A percentile compares a stretch with the other conserved stretches of the same genome.
Evolutionary conservation across 192 early-diverging fungal species (phyloP).

Genomic region (Backusella westeae): DNA sequence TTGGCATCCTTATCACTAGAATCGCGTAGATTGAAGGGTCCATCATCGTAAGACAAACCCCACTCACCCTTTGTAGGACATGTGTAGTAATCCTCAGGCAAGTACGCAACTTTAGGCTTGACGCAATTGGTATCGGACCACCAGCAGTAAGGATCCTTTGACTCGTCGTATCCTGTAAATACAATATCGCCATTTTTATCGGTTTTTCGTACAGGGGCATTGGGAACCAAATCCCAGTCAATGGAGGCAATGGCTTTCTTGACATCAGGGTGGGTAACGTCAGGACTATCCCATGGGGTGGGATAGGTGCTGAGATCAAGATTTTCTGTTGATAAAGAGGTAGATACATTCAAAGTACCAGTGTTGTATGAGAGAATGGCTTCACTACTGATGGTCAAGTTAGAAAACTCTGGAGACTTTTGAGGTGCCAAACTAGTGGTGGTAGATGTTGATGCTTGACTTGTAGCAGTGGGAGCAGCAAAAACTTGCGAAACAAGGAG

Average conservation of each 20-base stretch:
- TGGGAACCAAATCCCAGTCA: constrained; percentile 25
- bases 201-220: constrained; percentile 10
- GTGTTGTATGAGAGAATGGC: constrained; percentile 14
- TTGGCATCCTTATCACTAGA: background rate
- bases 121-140: constrained; percentile 18
- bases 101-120: constrained; percentile 20
- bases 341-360: constrained; percentile 9
- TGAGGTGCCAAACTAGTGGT: constrained; percentile 17
- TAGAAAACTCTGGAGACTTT: background rate
- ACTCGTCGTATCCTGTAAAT: constrained; percentile 10
- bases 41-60: constrained; percentile 27
- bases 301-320: constrained; percentile 26
- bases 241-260: constrained; percentile 16
- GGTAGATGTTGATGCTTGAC: background rate
- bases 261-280: constrained; percentile 25
- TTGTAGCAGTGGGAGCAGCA: background rate
- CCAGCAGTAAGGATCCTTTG: constrained; percentile 12
- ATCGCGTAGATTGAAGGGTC: constrained; percentile 15
- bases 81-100: constrained; percentile 19
- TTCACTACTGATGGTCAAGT: constrained; percentile 17
- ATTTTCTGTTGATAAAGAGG: background rate
- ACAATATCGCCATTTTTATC: constrained; percentile 26
- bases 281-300: constrained; percentile 17
- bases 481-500: background rate
- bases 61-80: constrained; percentile 14